Conservation (phyloP, 805 yeast species). For the Clavispora carvajalis region DNA sequence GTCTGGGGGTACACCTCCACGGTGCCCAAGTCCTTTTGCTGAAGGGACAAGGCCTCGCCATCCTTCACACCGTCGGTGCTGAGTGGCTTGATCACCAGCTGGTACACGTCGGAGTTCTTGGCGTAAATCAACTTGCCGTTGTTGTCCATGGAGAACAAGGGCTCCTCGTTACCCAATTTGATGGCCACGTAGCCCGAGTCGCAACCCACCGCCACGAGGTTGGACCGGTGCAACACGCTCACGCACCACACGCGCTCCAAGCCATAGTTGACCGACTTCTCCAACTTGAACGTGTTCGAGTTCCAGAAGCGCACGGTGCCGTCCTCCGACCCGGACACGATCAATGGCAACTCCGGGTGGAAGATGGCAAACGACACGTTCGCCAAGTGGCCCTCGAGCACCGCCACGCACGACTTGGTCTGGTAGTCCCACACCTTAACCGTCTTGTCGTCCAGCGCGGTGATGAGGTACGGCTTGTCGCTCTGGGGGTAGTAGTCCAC, state of each 20-base stretch:
- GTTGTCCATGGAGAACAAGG: slow-evolving; percentile 87
- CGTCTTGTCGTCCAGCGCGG: slow-evolving; percentile 86
- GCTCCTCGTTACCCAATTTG: slow-evolving; percentile 90
- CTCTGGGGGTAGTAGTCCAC: slow-evolving; percentile 96
- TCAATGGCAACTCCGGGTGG: slow-evolving; percentile 96
- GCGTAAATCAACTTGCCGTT: slow-evolving; percentile 90
- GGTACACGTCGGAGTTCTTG: slow-evolving; percentile 83
- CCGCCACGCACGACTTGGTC: slow-evolving; percentile 91
- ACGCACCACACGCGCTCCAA: slow-evolving; percentile 98
- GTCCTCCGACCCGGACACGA: slow-evolving; percentile 95
- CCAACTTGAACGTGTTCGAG: slow-evolving; percentile 87
- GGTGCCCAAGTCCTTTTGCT: slow-evolving; percentile 87
- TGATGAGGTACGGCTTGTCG: slow-evolving; percentile 92
- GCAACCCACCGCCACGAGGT: slow-evolving; percentile 84
- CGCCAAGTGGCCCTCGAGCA: slow-evolving; percentile 87
- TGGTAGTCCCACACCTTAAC: slow-evolving; percentile 95
- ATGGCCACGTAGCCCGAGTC: slow-evolving; percentile 91
- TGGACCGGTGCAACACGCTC: slow-evolving; percentile 63
- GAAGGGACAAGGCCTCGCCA: slow-evolving; percentile 73
- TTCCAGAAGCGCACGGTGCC: slow-evolving; percentile 94
- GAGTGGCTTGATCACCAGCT: slow-evolving; percentile 65
- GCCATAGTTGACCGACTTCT: slow-evolving; percentile 84
- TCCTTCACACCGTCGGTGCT: slow-evolving; percentile 66
- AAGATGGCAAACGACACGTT: slow-evolving; percentile 96
- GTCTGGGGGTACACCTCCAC: slow-evolving; percentile 90